A percentile compares a stretch with the other conserved stretches of the same genome.
These are phyloP conservation scores for Rhodotorula babjevae DNA, from an alignment of 768 basidiomycete species.

Conservation along the genomic window DNA sequence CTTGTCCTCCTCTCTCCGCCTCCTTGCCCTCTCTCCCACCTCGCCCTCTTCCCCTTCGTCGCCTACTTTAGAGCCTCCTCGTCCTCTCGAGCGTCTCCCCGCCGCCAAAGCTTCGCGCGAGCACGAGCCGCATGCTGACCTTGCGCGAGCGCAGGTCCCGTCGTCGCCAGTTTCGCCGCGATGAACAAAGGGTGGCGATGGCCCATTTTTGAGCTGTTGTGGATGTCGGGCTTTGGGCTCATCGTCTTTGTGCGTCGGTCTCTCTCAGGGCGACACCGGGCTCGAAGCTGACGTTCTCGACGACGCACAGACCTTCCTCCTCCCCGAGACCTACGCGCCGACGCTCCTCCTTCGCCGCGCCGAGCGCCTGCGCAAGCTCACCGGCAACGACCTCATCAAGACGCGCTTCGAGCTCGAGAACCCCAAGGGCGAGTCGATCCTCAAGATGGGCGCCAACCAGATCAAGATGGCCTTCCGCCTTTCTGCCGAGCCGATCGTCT, in stretches of 20 bases:
- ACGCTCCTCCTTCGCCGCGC: constrained; percentile 49
- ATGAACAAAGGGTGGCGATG: constrained; percentile 48
- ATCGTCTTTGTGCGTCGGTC: constrained; percentile 39
- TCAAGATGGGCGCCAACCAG: constrained; percentile 11
- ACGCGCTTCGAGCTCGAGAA: constrained; percentile 45
- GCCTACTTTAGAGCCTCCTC: too few relatives aligned
- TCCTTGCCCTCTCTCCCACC: too few relatives aligned
- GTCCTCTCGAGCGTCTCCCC: too few relatives aligned
- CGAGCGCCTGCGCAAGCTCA: constrained; percentile 46
- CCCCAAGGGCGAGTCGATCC: constrained; percentile 3
- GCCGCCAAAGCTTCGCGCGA: too few relatives aligned
- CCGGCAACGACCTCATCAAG: constrained; percentile 45
- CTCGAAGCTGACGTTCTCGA: neutral
- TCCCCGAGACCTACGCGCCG: constrained; percentile 47
- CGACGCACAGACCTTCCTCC: constrained; percentile 37
- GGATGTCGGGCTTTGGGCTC: constrained; percentile 45
- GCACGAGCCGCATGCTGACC: neutral
- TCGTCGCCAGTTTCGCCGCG: constrained; percentile 45
- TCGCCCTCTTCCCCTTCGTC: too few relatives aligned
- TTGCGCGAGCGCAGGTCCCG: neutral
- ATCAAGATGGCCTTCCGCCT: constrained; percentile 44
- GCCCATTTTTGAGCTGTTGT: constrained; percentile 47
- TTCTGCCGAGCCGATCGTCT: constrained; percentile 45
- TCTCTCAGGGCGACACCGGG: neutral
- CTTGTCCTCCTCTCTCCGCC: neutral